A percentile compares a stretch with the other conserved stretches of the same genome.
Evolutionary conservation across 1,284 basidiomycete genomes (phyloP).

Genomic region (Cryptococcus maquisensis): DNA sequence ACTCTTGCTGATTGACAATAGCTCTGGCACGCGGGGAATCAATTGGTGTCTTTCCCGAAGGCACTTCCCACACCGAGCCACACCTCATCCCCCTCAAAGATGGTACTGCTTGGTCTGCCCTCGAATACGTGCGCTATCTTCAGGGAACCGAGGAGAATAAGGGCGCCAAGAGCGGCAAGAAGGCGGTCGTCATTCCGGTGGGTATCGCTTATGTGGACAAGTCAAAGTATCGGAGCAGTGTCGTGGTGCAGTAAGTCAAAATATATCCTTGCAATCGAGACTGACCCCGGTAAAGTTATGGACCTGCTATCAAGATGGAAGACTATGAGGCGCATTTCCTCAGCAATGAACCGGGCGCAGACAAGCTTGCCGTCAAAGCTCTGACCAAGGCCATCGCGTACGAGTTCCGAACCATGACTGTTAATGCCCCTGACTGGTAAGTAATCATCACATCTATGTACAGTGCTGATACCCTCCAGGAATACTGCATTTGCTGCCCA

Average conservation of each 20-base stretch:
- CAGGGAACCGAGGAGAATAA: conserved; percentile 51
- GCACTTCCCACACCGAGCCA: conserved; percentile 70
- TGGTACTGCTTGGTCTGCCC: conserved; percentile 89
- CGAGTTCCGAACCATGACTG: conserved; percentile 68
- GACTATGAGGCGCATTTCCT: conserved; percentile 73
- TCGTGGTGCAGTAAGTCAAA: conserved; percentile 51
- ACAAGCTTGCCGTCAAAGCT: conserved; percentile 77
- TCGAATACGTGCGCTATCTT: conserved; percentile 83
- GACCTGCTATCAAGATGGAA: conserved; percentile 70
- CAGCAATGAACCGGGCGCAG: conserved; percentile 61
- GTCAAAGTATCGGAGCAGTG: conserved; percentile 78
- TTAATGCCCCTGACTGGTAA: conserved; percentile 91
- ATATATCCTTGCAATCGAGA: neutral
- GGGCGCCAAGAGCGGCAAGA: conserved; percentile 48
- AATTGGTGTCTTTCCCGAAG: conserved; percentile 92
- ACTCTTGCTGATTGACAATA: neutral
- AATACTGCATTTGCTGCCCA: conserved; percentile 77
- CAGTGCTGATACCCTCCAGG: conserved; percentile 52
- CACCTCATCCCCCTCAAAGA: conserved; percentile 91
- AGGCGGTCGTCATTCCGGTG: conserved; percentile 67
- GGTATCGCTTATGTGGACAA: conserved; percentile 94
- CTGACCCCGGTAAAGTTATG: conserved; percentile 59
- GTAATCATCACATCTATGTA: conserved; percentile 23
- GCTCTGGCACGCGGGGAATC: conserved; percentile 70
- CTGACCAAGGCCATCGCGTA: conserved; percentile 70